phyloP scores from a whole-genome alignment of 225 moss, liverwort and hornwort species.

The Sphagnum tenellum region DNA sequence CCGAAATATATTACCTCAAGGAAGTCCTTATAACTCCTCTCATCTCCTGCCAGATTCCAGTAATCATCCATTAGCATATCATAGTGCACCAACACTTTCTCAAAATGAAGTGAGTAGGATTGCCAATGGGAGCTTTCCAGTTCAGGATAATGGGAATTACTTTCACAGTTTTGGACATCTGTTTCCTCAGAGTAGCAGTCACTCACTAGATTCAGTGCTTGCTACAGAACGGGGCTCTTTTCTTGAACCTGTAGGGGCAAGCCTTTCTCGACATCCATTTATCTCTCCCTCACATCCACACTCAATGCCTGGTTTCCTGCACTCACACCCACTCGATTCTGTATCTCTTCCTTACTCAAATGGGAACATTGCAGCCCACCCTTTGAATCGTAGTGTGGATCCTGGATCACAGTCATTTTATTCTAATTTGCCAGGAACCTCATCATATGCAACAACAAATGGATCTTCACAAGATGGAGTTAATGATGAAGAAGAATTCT shows the following conservation, averaged over 20 bases:
- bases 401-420: slow-evolving; percentile 60
- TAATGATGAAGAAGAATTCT: slow-evolving; percentile 74
- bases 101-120: slow-evolving; percentile 38
- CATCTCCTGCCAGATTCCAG: slow-evolving; percentile 41
- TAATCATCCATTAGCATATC: slow-evolving; percentile 26
- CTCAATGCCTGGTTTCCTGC: slow-evolving; percentile 9
- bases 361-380: slow-evolving; percentile 21
- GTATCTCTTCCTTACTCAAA: slow-evolving; percentile 55
- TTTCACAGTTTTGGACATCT: slow-evolving; percentile 40
- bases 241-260: slow-evolving; percentile 18
- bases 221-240: slow-evolving; percentile 18
- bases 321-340: slow-evolving; percentile 23
- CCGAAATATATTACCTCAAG: slow-evolving; percentile 13
- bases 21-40: slow-evolving; percentile 8
- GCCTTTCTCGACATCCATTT: slow-evolving; percentile 29
- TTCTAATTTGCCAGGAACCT: slow-evolving; percentile 34
- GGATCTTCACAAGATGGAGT: slow-evolving; percentile 21
- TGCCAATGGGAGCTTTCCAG: slow-evolving; percentile 41
- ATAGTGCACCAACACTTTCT: slow-evolving; percentile 37
- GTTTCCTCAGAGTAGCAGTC: slow-evolving; percentile 39
- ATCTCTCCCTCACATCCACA: slow-evolving; percentile 18
- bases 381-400: slow-evolving; percentile 50
- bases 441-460: slow-evolving; percentile 33
- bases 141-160: slow-evolving; percentile 32
- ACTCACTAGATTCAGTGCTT: slow-evolving; percentile 38